phyloP scores from a whole-genome alignment of 371 early-diverging fungal species.

The Fennellomyces sp. region DNA sequence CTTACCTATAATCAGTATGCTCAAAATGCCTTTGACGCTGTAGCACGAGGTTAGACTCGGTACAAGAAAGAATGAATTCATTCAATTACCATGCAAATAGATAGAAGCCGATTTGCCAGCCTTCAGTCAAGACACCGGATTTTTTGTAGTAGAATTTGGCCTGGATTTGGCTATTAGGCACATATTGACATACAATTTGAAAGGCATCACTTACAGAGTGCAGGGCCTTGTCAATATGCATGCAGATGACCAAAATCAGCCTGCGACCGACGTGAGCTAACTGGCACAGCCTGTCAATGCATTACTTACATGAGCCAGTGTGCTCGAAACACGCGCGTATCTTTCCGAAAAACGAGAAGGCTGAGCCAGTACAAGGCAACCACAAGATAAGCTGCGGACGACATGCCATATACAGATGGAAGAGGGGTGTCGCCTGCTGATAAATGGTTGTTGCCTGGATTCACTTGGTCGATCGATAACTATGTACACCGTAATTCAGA shows the following conservation, averaged over 20 bases:
- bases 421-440: slow-evolving; percentile 62
- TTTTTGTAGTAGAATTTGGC: slow-evolving; percentile 56
- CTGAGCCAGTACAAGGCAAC: slow-evolving; percentile 39
- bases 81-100: slow-evolving; percentile 53
- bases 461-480: slow-evolving; percentile 48
- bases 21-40: slow-evolving; percentile 56
- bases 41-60: too few species aligned
- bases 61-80: neutral
- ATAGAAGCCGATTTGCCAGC: slow-evolving; percentile 60
- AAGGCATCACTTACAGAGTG: slow-evolving; percentile 42
- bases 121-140: slow-evolving; percentile 49
- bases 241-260: slow-evolving; percentile 45
- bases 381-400: slow-evolving; percentile 37
- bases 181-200: too few species aligned
- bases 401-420: slow-evolving; percentile 45
- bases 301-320: slow-evolving; percentile 55
- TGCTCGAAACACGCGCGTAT: slow-evolving; percentile 53
- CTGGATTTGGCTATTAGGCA: too few species aligned
- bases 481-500: slow-evolving; percentile 5
- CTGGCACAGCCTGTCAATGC: neutral
- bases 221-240: slow-evolving; percentile 55
- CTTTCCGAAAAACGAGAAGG: slow-evolving; percentile 34
- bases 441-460: slow-evolving; percentile 52
- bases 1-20: slow-evolving; percentile 58
- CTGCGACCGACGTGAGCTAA: slow-evolving; percentile 17